Evolutionary conservation across 495 filamentous ascomycete species (phyloP).

Genomic region (Daldinia vernicosa): DNA sequence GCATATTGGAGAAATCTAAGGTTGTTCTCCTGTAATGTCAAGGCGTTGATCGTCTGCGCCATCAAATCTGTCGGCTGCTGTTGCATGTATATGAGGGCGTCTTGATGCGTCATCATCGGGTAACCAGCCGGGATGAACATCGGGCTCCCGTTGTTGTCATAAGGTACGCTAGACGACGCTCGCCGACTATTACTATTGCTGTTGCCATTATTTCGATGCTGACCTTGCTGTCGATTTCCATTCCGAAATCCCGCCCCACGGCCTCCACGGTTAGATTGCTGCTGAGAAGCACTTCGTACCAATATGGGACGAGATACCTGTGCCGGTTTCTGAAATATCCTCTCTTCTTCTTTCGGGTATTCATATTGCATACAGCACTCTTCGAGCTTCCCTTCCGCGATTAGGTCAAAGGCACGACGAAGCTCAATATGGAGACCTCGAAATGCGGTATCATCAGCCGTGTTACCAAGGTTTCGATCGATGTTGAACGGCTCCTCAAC

Average conservation of each 20-base stretch:
- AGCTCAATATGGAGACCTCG: conserved; percentile 89
- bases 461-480: conserved; percentile 93
- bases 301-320: conserved; percentile 58
- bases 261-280: conserved; percentile 59
- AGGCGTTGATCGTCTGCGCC: conserved; percentile 47
- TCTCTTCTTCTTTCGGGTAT: conserved; percentile 85
- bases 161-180: conserved; percentile 41
- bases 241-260: conserved; percentile 67
- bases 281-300: conserved; percentile 63
- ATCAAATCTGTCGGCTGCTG: conserved; percentile 55
- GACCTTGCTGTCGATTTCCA: conserved; percentile 64
- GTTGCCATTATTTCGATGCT: conserved; percentile 55
- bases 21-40: conserved; percentile 53
- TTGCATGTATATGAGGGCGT: conserved; percentile 57
- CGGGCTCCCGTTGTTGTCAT: conserved; percentile 37
- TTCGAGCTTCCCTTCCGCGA: conserved; percentile 77
- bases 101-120: conserved; percentile 47
- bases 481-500: conserved; percentile 97
- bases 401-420: conserved; percentile 82
- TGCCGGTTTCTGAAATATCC: conserved; percentile 75
- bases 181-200: conserved; percentile 38
- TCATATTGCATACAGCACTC: conserved; percentile 85
- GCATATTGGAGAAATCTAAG: conserved; percentile 58
- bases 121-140: conserved; percentile 44
- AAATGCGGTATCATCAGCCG: conserved; percentile 93